Percentiles rank a stretch among this genome's conserved stretches.
Evolutionary conservation across 345 rosid genomes (phyloP).

Genomic region (Trapa incisa): DNA sequence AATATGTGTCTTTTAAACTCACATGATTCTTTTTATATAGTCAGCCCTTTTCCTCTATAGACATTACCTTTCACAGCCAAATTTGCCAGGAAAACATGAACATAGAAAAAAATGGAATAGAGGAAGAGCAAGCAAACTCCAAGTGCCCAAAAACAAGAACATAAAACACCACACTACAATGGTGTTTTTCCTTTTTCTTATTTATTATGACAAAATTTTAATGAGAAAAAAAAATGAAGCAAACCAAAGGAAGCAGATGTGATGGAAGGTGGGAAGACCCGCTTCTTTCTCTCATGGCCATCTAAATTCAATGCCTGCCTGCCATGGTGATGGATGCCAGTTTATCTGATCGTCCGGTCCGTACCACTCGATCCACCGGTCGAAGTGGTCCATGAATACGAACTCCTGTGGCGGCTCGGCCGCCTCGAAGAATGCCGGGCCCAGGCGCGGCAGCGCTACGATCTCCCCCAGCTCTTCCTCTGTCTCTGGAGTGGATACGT

Average conservation of each 20-base stretch:
- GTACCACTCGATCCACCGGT: conserved; percentile 20
- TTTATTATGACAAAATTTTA: not conserved
- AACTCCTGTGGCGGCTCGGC: conserved; percentile 32
- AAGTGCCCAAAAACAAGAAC: not conserved
- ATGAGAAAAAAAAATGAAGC: not conserved
- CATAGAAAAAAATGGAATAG: no score
- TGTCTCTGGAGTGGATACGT: conserved; percentile 31
- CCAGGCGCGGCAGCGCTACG: conserved; percentile 67
- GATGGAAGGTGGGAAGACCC: not conserved
- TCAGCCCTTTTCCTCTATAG: no score
- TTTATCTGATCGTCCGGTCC: conserved; percentile 10
- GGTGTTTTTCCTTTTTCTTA: not conserved
- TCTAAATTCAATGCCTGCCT: conserved; percentile 16
- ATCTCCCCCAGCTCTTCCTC: conserved; percentile 62
- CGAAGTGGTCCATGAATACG: conserved; percentile 27
- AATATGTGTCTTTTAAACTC: no score
- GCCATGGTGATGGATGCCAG: conserved; percentile 20
- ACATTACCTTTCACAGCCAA: no score
- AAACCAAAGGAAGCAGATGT: not conserved
- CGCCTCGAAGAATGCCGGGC: conserved; percentile 31
- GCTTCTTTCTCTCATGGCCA: conserved; percentile 9
- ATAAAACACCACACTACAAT: not conserved
- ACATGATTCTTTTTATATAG: not conserved
- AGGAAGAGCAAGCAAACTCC: not conserved
- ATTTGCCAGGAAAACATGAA: no score